Evolutionary conservation across 805 yeast species (phyloP).

Genomic region (Yarrowia porcina): DNA sequence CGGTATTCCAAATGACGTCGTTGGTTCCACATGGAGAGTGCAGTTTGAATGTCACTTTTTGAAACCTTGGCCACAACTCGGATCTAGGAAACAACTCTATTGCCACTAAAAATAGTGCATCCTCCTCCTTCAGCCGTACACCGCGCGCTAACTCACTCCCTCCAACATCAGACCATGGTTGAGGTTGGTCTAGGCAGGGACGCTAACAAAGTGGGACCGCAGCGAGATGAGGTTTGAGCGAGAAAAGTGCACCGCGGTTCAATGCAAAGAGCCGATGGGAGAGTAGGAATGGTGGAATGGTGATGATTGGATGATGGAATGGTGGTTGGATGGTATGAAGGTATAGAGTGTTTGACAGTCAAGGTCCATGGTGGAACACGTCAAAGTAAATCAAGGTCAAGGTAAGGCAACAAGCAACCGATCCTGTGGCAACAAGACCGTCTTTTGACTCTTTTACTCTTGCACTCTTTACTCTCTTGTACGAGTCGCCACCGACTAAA

Average conservation of each 20-base stretch:
- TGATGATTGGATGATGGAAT: too few species aligned
- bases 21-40: background rate
- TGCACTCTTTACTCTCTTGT: too few species aligned
- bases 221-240: background rate
- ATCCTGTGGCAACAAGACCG: constrained; percentile 3
- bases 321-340: too few species aligned
- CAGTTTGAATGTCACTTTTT: background rate
- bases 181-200: background rate
- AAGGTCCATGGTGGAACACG: too few species aligned
- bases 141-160: background rate
- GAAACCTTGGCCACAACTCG: constrained; percentile 17
- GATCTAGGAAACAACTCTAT: constrained; percentile 11
- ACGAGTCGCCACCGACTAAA: constrained; percentile 18
- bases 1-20: constrained; percentile 5
- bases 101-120: constrained; percentile 8
- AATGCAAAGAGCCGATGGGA: too few species aligned
- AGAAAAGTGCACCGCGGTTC: too few species aligned
- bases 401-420: background rate
- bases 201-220: background rate
- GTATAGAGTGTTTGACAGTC: too few species aligned
- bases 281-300: too few species aligned
- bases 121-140: constrained; percentile 13
- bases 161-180: constrained; percentile 15
- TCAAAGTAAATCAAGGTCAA: too few species aligned
- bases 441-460: too few species aligned